Percentiles rank a stretch among this genome's conserved stretches.
These are phyloP conservation scores for Cylindrodendrum hubeiense DNA, from an alignment of 2,329 filamentous ascomycete species.

Conservation along the genomic window DNA sequence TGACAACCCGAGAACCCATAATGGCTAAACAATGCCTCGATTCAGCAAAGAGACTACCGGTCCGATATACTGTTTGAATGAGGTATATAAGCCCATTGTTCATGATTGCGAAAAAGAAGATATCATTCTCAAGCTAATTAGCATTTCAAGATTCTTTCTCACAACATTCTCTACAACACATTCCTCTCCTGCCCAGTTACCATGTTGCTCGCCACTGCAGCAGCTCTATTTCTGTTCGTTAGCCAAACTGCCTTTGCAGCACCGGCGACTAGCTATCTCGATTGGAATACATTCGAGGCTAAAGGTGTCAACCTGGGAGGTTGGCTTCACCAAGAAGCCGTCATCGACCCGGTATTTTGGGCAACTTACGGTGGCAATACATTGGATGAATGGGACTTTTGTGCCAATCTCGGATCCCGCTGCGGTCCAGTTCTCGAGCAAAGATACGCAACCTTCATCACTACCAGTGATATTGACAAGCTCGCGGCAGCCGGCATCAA, in stretches of 20 bases:
- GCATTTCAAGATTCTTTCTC: too few relatives aligned
- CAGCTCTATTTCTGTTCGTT: too few relatives aligned
- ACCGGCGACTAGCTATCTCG: background rate
- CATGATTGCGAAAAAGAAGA: too few relatives aligned
- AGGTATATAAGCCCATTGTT: too few relatives aligned
- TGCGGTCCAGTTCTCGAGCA: slow-evolving; percentile 19
- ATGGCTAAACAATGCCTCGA: too few relatives aligned
- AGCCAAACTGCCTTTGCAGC: background rate
- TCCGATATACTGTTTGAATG: too few relatives aligned
- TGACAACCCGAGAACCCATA: background rate
- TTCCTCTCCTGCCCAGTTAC: too few relatives aligned
- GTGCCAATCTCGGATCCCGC: slow-evolving; percentile 3
- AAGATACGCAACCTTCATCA: slow-evolving; percentile 21
- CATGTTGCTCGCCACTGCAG: too few relatives aligned
- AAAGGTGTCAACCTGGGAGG: slow-evolving; percentile 11
- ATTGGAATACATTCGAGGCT: slow-evolving; percentile 6
- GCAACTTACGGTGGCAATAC: background rate
- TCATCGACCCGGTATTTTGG: slow-evolving; percentile 10
- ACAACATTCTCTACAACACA: too few relatives aligned
- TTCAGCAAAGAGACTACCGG: too few relatives aligned
- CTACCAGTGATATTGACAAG: slow-evolving; percentile 14
- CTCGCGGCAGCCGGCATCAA: slow-evolving; percentile 18
- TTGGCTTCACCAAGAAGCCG: slow-evolving; percentile 8
- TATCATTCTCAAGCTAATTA: too few relatives aligned
- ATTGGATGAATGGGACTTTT: slow-evolving; percentile 3